Conservation (phyloP, 2,329 filamentous ascomycete genomes). For the Scytalidium lignicola region DNA sequence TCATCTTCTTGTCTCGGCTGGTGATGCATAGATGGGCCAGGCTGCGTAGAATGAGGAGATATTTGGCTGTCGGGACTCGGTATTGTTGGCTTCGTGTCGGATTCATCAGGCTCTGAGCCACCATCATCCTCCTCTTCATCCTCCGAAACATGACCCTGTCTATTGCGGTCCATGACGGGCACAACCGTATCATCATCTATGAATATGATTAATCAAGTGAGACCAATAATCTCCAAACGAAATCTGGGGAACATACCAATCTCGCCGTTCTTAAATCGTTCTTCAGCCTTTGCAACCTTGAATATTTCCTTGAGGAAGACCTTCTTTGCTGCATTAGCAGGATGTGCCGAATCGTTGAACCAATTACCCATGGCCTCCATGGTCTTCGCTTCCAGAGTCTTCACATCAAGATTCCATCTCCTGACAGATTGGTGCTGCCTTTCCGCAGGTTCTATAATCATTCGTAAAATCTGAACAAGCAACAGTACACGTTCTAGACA, state of each 20-base stretch:
- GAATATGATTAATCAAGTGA: neutral
- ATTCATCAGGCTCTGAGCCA: constrained; percentile 7
- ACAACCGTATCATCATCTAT: constrained; percentile 2
- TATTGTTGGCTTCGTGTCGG: constrained; percentile 7
- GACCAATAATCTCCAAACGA: neutral
- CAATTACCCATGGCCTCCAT: constrained; percentile 53
- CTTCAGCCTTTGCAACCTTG: constrained; percentile 52
- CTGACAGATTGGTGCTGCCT: constrained; percentile 39
- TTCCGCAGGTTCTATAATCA: constrained; percentile 38
- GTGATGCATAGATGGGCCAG: constrained; percentile 9
- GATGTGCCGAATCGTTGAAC: constrained; percentile 50
- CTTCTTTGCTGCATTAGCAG: constrained; percentile 49
- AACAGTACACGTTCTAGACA: constrained; percentile 52
- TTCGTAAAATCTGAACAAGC: constrained; percentile 53
- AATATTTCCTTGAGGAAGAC: constrained; percentile 56
- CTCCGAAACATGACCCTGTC: neutral
- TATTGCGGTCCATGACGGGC: constrained; percentile 4
- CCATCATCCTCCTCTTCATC: neutral
- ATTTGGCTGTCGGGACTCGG: constrained; percentile 16
- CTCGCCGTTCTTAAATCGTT: constrained; percentile 49
- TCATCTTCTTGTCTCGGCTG: constrained; percentile 13
- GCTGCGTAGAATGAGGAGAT: constrained; percentile 14
- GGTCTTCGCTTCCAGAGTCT: constrained; percentile 53
- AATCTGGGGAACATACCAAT: constrained; percentile 41
- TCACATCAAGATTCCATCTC: constrained; percentile 41